Evolutionary conservation across 371 early-diverging fungal genomes (phyloP).

Genomic region (Actinomortierella ambigua): DNA sequence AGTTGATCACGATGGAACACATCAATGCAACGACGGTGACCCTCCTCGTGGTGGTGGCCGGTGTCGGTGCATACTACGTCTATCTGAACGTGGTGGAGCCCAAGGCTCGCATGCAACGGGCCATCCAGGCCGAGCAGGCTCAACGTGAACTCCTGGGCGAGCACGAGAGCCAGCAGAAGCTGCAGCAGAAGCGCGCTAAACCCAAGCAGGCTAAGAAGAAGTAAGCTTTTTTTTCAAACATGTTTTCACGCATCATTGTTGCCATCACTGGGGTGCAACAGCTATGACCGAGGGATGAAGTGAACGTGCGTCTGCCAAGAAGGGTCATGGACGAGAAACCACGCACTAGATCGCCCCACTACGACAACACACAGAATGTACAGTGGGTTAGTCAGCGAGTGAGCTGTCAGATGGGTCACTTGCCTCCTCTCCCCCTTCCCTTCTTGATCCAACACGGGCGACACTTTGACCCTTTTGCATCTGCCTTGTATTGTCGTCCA

Average conservation of each 20-base stretch:
- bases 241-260: neutral
- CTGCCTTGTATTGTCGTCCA: too few species aligned
- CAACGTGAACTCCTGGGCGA: conserved; percentile 42
- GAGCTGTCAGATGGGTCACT: too few species aligned
- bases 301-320: too few species aligned
- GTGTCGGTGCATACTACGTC: conserved; percentile 11
- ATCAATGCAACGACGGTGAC: conserved; percentile 21
- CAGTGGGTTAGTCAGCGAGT: too few species aligned
- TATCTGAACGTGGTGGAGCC: conserved; percentile 35
- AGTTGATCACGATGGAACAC: conserved; percentile 26
- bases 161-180: conserved; percentile 29
- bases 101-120: conserved; percentile 21
- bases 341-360: too few species aligned
- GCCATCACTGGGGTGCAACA: too few species aligned
- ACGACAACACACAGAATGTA: too few species aligned
- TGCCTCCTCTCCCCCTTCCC: too few species aligned
- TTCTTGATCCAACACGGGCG: too few species aligned
- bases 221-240: conserved; percentile 11
- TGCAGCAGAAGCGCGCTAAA: conserved; percentile 39
- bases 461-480: too few species aligned
- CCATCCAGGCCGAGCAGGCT: conserved; percentile 35
- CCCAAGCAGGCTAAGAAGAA: conserved; percentile 42
- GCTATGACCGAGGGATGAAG: too few species aligned
- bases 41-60: conserved; percentile 5
- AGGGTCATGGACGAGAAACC: too few species aligned